Evolutionary conservation across 2,329 filamentous ascomycete genomes (phyloP).

Genomic region (Pseudocercospora fijiensis): DNA sequence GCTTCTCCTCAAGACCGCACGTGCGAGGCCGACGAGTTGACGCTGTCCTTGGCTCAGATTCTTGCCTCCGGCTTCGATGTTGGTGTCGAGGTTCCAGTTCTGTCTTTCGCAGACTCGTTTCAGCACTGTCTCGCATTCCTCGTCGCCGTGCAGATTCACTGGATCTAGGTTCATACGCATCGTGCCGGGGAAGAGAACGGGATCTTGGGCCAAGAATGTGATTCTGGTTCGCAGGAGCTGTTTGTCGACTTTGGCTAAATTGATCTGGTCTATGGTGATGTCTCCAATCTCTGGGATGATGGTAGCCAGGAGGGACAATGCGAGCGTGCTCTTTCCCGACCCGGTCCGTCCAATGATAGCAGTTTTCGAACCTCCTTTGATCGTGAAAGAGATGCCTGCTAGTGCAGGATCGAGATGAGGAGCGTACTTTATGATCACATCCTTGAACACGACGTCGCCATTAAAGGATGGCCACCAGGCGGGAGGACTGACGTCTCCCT

Average conservation of each 20-base stretch:
- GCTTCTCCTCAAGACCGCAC: conserved; percentile 62
- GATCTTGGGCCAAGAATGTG: conserved; percentile 67
- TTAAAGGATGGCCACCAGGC: conserved; percentile 72
- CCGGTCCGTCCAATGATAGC: conserved; percentile 79
- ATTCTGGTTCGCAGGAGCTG: conserved; percentile 61
- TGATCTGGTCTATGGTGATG: conserved; percentile 61
- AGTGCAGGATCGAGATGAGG: conserved; percentile 73
- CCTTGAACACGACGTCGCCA: conserved; percentile 72
- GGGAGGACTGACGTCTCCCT: conserved; percentile 66
- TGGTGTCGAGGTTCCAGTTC: conserved; percentile 56
- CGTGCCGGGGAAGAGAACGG: conserved; percentile 62
- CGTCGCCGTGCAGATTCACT: conserved; percentile 56
- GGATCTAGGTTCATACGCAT: conserved; percentile 65
- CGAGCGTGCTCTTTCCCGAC: conserved; percentile 79
- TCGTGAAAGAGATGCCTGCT: conserved; percentile 65
- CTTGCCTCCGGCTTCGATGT: conserved; percentile 60
- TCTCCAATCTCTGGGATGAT: conserved; percentile 55
- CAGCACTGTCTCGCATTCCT: conserved; percentile 55
- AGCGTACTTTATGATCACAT: conserved; percentile 77
- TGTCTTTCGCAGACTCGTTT: conserved; percentile 56
- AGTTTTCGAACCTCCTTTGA: conserved; percentile 74
- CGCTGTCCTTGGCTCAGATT: conserved; percentile 65
- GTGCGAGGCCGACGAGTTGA: conserved; percentile 63
- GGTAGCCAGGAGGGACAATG: conserved; percentile 59
- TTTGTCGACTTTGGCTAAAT: conserved; percentile 59